Evolutionary conservation across 306 rosid genomes (phyloP).

Genomic region (Sesbania bispinosa): DNA sequence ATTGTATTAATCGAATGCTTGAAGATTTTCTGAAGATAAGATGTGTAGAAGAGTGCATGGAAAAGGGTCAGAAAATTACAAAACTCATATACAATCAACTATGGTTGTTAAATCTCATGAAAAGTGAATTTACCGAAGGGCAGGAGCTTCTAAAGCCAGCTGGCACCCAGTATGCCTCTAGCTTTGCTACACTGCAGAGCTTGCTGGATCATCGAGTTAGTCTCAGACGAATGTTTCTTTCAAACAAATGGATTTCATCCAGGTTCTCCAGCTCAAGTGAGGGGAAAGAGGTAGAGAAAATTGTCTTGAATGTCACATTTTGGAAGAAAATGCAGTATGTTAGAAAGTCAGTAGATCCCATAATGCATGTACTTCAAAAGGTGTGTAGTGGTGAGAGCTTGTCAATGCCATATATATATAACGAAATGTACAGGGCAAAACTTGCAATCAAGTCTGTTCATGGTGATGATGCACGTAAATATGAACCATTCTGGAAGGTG

Average conservation of each 20-base stretch:
- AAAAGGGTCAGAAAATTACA: constrained; percentile 73
- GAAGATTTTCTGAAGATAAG: constrained; percentile 76
- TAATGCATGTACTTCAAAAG: constrained; percentile 78
- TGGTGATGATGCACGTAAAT: constrained; percentile 68
- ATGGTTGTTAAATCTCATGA: constrained; percentile 87
- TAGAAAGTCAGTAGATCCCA: constrained; percentile 72
- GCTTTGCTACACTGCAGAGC: constrained; percentile 75
- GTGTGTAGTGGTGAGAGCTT: constrained; percentile 58
- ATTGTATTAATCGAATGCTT: constrained; percentile 74
- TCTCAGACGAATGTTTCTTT: constrained; percentile 74
- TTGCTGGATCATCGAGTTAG: constrained; percentile 73
- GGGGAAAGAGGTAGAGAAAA: constrained; percentile 86
- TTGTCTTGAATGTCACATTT: constrained; percentile 59
- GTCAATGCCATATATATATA: constrained; percentile 75
- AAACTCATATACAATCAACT: constrained; percentile 73
- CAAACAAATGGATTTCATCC: constrained; percentile 81
- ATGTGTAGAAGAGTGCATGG: constrained; percentile 85
- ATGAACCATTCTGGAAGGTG: constrained; percentile 83
- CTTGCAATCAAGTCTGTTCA: constrained; percentile 68
- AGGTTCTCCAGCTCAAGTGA: constrained; percentile 55
- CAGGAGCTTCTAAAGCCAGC: constrained; percentile 74
- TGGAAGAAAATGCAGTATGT: constrained; percentile 85
- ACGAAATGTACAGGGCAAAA: constrained; percentile 79
- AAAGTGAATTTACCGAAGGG: constrained; percentile 73
- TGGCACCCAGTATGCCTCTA: constrained; percentile 61